Percentiles rank a stretch among this genome's conserved stretches.
Evolutionary conservation across 140 eudicot genomes (phyloP).

Genomic region (Ambrosia hybrid): DNA sequence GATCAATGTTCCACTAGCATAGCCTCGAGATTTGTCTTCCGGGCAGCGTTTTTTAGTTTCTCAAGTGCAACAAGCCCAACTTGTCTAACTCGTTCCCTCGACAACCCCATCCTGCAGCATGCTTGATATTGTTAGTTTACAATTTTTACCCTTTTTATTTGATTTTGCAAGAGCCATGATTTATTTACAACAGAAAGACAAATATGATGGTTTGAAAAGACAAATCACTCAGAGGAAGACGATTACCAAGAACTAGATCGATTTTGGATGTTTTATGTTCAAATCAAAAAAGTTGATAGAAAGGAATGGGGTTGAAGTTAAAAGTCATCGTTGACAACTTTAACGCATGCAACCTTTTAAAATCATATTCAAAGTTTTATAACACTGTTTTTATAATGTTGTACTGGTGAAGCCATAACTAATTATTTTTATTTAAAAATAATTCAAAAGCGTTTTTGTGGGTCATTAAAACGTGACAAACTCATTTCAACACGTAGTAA

Average conservation of each 20-base stretch:
- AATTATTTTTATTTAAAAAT: not conserved
- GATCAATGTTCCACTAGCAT: slow-evolving; percentile 69
- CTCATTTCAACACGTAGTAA: too few species aligned
- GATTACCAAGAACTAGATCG: not conserved
- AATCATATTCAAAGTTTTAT: not conserved
- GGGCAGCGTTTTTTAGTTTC: slow-evolving; percentile 89
- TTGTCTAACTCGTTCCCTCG: slow-evolving; percentile 95
- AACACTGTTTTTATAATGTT: not conserved
- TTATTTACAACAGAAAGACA: slow-evolving; percentile 8
- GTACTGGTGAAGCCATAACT: not conserved
- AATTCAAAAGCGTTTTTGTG: not conserved
- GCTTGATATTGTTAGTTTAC: not conserved
- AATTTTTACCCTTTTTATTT: not conserved
- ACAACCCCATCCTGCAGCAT: slow-evolving; percentile 79
- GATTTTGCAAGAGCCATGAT: slow-evolving; percentile 9
- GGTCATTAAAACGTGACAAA: not conserved
- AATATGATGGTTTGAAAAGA: not conserved
- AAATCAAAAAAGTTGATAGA: not conserved
- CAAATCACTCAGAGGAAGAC: not conserved
- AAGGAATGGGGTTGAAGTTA: not conserved
- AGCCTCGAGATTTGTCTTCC: slow-evolving; percentile 73
- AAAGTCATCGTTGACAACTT: not conserved
- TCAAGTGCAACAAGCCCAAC: slow-evolving; percentile 95
- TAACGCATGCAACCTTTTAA: not conserved
- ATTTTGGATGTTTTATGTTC: not conserved